phyloP scores from a whole-genome alignment of 306 rosid species.

The Pterocarpus santalinus region DNA sequence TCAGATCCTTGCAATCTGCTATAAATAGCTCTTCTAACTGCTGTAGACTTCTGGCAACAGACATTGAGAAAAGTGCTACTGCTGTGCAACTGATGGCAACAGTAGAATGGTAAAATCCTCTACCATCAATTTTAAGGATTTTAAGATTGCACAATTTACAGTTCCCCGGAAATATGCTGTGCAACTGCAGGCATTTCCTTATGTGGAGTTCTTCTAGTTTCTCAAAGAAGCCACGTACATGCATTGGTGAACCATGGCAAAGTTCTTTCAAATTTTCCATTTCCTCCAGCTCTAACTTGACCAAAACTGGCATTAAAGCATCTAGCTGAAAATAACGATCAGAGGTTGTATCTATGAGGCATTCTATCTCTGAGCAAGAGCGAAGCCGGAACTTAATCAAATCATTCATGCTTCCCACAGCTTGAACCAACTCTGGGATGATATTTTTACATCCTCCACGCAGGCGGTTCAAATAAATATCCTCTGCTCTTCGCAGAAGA shows the following conservation, averaged over 20 bases:
- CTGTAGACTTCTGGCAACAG: constrained; percentile 9
- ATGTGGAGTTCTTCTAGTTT: constrained; percentile 26
- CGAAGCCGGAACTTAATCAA: not conserved
- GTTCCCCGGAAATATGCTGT: not conserved
- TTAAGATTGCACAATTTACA: constrained; percentile 1
- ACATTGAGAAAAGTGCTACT: constrained; percentile 27
- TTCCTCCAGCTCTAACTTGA: not conserved
- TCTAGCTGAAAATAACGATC: not conserved
- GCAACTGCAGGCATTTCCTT: not conserved
- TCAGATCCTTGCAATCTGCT: constrained; percentile 16
- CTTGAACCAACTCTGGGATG: constrained; percentile 15
- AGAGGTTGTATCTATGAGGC: constrained; percentile 30
- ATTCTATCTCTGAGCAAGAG: constrained; percentile 28
- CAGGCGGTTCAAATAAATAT: not conserved
- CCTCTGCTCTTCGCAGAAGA: constrained; percentile 28
- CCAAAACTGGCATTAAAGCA: not conserved
- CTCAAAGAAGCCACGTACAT: constrained; percentile 23
- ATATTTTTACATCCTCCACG: constrained; percentile 33
- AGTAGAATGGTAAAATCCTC: not conserved
- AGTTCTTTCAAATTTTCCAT: constrained; percentile 23
- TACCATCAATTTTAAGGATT: not conserved
- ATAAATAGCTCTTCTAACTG: constrained; percentile 32
- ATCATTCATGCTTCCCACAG: constrained; percentile 37
- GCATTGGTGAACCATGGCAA: constrained; percentile 16
- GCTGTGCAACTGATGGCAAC: constrained; percentile 4